phyloP scores from a whole-genome alignment of 192 early-diverging fungal species.

The Backusella morwellensis region DNA sequence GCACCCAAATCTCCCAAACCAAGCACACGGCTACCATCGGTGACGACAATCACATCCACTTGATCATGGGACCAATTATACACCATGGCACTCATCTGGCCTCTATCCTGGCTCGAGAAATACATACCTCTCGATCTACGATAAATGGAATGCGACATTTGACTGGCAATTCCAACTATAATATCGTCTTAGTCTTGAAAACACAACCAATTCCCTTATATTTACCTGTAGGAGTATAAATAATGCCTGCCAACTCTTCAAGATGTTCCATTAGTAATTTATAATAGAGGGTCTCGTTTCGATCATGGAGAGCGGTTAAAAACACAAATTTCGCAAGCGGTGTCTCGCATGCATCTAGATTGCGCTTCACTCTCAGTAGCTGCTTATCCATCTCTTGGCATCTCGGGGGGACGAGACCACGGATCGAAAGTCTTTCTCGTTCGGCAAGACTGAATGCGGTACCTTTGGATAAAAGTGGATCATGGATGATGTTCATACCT shows the following conservation, averaged over 20 bases:
- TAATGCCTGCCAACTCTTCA: constrained; percentile 50
- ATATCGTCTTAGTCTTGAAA: not conserved
- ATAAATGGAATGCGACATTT: constrained; percentile 49
- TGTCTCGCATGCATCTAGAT: constrained; percentile 44
- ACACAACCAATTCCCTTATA: not conserved
- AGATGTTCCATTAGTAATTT: constrained; percentile 72
- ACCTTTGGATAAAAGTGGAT: constrained; percentile 49
- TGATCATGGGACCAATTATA: constrained; percentile 72
- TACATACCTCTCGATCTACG: constrained; percentile 51
- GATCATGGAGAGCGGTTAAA: constrained; percentile 75
- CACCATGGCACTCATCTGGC: constrained; percentile 76
- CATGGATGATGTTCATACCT: constrained; percentile 52
- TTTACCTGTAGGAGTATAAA: constrained; percentile 45
- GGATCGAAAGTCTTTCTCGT: constrained; percentile 49
- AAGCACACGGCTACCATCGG: constrained; percentile 89
- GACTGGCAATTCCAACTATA: constrained; percentile 46
- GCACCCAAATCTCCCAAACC: constrained; percentile 93
- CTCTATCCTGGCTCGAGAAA: constrained; percentile 58
- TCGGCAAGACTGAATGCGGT: constrained; percentile 52
- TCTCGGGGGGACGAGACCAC: constrained; percentile 51
- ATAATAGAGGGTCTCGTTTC: constrained; percentile 85
- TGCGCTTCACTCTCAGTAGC: constrained; percentile 46
- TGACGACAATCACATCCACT: constrained; percentile 73
- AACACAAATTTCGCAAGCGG: constrained; percentile 85
- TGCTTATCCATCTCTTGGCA: constrained; percentile 57